A percentile compares a stretch with the other conserved stretches of the same genome.
Evolutionary conservation across 805 yeast species (phyloP).

Genomic region (Suhomyces sp.): DNA sequence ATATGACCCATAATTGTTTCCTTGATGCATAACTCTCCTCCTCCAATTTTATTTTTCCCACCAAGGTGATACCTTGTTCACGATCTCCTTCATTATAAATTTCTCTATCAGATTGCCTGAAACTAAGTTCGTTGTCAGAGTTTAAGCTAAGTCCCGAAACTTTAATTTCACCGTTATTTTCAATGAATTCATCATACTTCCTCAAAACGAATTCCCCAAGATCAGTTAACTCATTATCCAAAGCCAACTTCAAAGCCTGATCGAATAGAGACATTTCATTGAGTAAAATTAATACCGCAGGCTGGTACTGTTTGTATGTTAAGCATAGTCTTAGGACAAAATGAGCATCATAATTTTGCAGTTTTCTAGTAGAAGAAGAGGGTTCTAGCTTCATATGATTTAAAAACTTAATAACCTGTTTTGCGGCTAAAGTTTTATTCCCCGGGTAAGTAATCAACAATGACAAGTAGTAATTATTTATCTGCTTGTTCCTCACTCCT

Average conservation of each 20-base stretch:
- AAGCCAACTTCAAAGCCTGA: constrained; percentile 76
- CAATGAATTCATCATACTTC: constrained; percentile 27
- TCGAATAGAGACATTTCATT: constrained; percentile 64
- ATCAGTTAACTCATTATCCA: constrained; percentile 57
- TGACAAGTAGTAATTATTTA: constrained; percentile 72
- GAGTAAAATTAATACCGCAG: constrained; percentile 75
- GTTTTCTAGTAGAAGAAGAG: constrained; percentile 9
- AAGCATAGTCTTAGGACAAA: constrained; percentile 75
- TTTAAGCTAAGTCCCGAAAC: constrained; percentile 1
- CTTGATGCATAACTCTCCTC: constrained; percentile 43
- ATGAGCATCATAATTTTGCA: constrained; percentile 57
- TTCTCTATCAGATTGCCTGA: neutral
- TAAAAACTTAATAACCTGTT: constrained; percentile 34
- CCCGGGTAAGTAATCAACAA: constrained; percentile 52
- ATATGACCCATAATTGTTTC: constrained; percentile 72
- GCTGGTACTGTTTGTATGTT: constrained; percentile 52
- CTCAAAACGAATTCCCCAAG: constrained; percentile 44
- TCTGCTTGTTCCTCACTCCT: constrained; percentile 38
- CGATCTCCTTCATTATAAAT: constrained; percentile 19
- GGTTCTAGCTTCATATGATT: constrained; percentile 23
- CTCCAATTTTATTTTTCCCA: constrained; percentile 32
- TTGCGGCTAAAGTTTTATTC: constrained; percentile 17
- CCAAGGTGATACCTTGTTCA: constrained; percentile 38
- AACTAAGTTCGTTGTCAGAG: constrained; percentile 4
- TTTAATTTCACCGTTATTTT: constrained; percentile 12